Conservation (phyloP, 805 yeast genomes). For the Yamadazyma ubonensis region DNA sequence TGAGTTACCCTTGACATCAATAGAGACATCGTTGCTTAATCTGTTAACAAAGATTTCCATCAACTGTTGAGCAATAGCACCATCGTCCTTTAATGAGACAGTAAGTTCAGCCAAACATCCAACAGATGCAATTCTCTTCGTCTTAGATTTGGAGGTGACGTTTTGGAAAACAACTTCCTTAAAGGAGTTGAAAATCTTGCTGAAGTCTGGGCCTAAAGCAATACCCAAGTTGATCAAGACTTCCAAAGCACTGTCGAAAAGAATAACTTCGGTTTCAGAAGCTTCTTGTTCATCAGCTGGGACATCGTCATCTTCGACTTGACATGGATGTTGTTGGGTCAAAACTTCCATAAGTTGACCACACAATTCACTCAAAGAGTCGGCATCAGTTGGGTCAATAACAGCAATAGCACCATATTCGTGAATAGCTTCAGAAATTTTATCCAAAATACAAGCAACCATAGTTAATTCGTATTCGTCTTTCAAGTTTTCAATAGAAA, state of each 20-base stretch:
- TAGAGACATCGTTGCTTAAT: conserved; percentile 70
- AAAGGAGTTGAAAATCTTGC: conserved; percentile 68
- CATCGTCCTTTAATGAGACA: conserved; percentile 62
- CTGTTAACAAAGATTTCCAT: conserved; percentile 67
- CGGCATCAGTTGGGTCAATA: conserved; percentile 55
- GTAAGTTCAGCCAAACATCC: conserved; percentile 92
- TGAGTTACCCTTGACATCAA: conserved; percentile 91
- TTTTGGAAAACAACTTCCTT: conserved; percentile 60
- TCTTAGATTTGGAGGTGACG: conserved; percentile 54
- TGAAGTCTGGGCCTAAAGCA: conserved; percentile 78
- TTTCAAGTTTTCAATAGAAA: conserved; percentile 59
- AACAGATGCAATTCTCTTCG: conserved; percentile 77
- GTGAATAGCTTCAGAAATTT: conserved; percentile 63
- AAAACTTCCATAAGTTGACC: conserved; percentile 68
- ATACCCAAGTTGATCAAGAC: conserved; percentile 73
- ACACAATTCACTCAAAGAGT: conserved; percentile 63
- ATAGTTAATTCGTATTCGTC: conserved; percentile 84
- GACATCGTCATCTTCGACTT: conserved; percentile 64
- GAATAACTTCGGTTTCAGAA: conserved; percentile 55
- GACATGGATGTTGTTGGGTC: conserved; percentile 82
- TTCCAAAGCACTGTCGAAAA: conserved; percentile 84
- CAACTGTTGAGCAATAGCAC: conserved; percentile 69
- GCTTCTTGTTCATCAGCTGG: conserved; percentile 56
- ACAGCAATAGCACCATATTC: conserved; percentile 72
- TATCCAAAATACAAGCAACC: conserved; percentile 77